These are phyloP conservation scores for Mycena rebaudengoi DNA, from an alignment of 768 basidiomycete genomes.

Conservation along the genomic window DNA sequence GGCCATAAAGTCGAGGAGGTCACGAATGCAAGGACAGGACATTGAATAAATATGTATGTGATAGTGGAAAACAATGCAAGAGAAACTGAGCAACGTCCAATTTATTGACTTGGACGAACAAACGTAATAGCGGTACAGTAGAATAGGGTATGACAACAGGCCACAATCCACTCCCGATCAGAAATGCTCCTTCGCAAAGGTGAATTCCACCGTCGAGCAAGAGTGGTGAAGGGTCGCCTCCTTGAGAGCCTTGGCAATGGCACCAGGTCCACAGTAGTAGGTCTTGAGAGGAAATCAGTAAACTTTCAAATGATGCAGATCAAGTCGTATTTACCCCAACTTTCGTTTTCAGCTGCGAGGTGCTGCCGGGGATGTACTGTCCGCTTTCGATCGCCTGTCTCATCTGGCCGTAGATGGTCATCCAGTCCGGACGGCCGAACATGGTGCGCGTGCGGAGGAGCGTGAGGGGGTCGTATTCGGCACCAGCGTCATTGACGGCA, in stretches of 20 bases:
- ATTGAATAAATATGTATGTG: neutral
- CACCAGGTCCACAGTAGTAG: conserved; percentile 88
- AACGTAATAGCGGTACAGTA: conserved; percentile 19
- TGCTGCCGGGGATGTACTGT: conserved; percentile 81
- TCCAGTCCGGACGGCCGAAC: conserved; percentile 94
- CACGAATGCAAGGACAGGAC: conserved; percentile 7
- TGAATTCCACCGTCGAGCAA: conserved; percentile 69
- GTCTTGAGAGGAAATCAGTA: conserved; percentile 53
- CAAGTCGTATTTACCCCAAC: conserved; percentile 86
- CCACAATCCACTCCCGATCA: conserved; percentile 20
- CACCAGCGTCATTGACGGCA: conserved; percentile 85
- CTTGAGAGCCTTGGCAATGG: conserved; percentile 80
- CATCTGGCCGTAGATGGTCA: conserved; percentile 78
- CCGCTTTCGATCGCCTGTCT: conserved; percentile 83
- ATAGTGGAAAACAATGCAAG: neutral
- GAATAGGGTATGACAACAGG: conserved; percentile 20
- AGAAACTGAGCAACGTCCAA: neutral
- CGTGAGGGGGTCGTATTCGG: conserved; percentile 89
- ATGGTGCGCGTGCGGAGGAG: conserved; percentile 88
- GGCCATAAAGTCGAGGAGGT: conserved; percentile 53
- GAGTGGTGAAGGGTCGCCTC: conserved; percentile 68
- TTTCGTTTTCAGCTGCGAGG: conserved; percentile 81
- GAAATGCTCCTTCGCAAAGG: conserved; percentile 73
- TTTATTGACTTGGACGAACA: neutral
- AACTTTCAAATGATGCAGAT: neutral